A percentile compares a stretch with the other conserved stretches of the same genome.
phyloP scores from a whole-genome alignment of 1,284 basidiomycete genomes.

The Coniferiporia weirii region DNA sequence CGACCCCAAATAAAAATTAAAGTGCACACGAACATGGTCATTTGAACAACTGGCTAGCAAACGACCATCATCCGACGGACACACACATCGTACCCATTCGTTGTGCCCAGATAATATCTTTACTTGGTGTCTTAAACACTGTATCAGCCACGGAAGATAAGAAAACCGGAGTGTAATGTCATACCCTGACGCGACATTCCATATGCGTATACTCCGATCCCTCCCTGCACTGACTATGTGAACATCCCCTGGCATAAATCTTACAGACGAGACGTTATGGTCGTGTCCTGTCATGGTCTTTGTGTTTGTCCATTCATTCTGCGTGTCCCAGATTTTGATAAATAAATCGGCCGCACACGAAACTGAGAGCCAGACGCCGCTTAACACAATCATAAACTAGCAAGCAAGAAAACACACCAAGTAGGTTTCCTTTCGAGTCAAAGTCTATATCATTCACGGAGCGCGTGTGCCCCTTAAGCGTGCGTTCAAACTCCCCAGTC shows the following conservation, averaged over 20 bases:
- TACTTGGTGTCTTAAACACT: conserved; percentile 33
- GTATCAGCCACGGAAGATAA: conserved; percentile 27
- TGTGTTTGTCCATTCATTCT: conserved; percentile 68
- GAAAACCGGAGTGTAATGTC: conserved; percentile 21
- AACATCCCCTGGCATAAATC: conserved; percentile 70
- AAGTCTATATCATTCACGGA: conserved; percentile 70
- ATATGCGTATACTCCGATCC: conserved; percentile 68
- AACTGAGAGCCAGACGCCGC: conserved; percentile 33
- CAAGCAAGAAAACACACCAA: conserved; percentile 44
- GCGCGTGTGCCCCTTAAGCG: conserved; percentile 75
- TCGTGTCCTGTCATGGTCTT: conserved; percentile 75
- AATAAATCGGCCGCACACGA: conserved; percentile 75
- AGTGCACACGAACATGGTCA: conserved; percentile 51
- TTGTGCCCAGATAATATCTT: conserved; percentile 46
- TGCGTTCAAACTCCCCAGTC: conserved; percentile 73
- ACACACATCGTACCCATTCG: conserved; percentile 67
- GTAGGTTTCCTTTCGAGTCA: conserved; percentile 59
- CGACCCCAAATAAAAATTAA: conserved; percentile 1
- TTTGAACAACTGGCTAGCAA: conserved; percentile 61
- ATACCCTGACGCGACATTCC: conserved; percentile 67
- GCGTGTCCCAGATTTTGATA: conserved; percentile 74
- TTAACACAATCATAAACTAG: conserved; percentile 5
- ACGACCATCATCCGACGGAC: conserved; percentile 58
- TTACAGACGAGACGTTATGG: conserved; percentile 65
- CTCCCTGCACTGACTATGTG: conserved; percentile 65